These are phyloP conservation scores for Nicotiana tabacum DNA, from an alignment of 257 asterid genomes.

Conservation along the genomic window DNA sequence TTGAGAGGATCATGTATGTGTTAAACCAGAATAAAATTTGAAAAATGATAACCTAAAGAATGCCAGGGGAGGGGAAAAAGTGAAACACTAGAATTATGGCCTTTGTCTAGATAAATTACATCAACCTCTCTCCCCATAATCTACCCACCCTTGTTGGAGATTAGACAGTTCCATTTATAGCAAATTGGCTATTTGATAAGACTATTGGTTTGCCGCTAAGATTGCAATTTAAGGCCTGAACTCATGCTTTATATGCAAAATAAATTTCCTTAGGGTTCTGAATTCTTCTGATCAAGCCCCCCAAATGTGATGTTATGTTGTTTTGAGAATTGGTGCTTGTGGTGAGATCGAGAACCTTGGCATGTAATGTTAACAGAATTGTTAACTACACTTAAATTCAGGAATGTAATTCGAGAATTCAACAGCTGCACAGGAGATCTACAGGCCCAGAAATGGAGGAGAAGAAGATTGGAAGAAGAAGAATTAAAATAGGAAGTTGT, in stretches of 20 bases:
- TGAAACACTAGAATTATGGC: not conserved
- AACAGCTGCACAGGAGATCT: too few relatives aligned
- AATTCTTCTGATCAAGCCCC: not conserved
- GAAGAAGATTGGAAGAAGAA: too few relatives aligned
- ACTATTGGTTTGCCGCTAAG: not conserved
- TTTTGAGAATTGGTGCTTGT: not conserved
- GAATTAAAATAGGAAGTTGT: too few relatives aligned
- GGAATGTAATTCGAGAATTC: too few relatives aligned
- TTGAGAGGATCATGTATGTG: not conserved
- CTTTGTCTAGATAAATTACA: not conserved
- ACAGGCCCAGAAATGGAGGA: too few relatives aligned
- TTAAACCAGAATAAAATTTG: not conserved
- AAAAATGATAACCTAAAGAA: not conserved
- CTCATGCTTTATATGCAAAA: not conserved
- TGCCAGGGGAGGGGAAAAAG: not conserved
- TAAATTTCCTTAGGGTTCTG: not conserved
- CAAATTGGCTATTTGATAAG: not conserved
- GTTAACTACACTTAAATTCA: too few relatives aligned
- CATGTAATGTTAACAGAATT: too few relatives aligned
- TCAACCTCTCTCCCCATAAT: not conserved
- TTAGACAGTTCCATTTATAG: not conserved
- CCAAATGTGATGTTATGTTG: not conserved
- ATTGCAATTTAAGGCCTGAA: slow-evolving; percentile 1
- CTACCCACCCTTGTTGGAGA: not conserved
- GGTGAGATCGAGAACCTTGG: not conserved